These are phyloP conservation scores for Triangularia verruculosa DNA, from an alignment of 2,329 filamentous ascomycete genomes.

Conservation along the genomic window DNA sequence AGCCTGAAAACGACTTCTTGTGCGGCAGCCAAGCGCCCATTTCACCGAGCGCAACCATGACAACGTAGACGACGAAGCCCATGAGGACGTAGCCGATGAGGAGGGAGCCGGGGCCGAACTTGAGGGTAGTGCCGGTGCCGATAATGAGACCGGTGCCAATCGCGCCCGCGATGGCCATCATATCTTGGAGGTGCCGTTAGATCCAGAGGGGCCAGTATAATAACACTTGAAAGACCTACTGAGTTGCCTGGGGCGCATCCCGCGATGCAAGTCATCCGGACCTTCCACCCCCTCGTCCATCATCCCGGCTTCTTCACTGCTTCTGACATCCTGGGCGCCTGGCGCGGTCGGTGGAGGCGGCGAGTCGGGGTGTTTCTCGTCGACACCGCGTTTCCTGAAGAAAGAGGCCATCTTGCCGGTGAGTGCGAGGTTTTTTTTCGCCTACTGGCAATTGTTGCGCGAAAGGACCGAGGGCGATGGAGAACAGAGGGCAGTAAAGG, in stretches of 20 bases:
- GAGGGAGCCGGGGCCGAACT: conserved; percentile 43
- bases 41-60: conserved; percentile 66
- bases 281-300: conserved; percentile 18
- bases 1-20: conserved; percentile 62
- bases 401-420: conserved; percentile 14
- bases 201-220: not conserved
- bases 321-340: conserved; percentile 13
- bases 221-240: conserved; percentile 18
- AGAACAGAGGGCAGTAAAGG: not conserved
- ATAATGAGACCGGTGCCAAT: conserved; percentile 47
- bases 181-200: conserved; percentile 24
- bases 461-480: not conserved
- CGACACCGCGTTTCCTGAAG: conserved; percentile 13
- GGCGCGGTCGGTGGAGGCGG: conserved; percentile 8
- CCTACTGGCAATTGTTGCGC: not conserved
- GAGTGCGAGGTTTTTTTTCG: not conserved
- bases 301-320: conserved; percentile 21
- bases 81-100: conserved; percentile 42
- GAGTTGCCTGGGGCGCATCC: conserved; percentile 32
- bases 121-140: conserved; percentile 49
- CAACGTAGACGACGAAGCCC: conserved; percentile 52
- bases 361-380: conserved; percentile 21
- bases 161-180: conserved; percentile 40
- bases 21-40: conserved; percentile 66
- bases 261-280: conserved; percentile 32